These are phyloP conservation scores for Phytophthora agathidicida DNA, from an alignment of 352 stramenopile genomes.

Conservation along the genomic window DNA sequence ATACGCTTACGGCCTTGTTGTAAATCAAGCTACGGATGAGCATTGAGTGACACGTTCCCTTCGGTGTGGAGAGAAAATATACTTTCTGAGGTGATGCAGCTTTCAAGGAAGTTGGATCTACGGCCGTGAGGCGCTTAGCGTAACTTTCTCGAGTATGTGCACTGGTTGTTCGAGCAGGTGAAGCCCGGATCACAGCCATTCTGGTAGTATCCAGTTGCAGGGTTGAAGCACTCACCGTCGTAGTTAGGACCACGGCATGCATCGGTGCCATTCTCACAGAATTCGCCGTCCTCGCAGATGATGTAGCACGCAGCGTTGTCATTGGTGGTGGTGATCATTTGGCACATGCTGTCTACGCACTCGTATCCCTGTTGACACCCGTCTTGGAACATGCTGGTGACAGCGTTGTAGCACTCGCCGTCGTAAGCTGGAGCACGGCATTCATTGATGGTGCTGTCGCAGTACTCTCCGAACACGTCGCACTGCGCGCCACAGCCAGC, in stretches of 20 bases:
- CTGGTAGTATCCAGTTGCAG: constrained; percentile 20
- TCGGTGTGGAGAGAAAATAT: too few relatives aligned
- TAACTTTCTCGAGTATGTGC: constrained; percentile 20
- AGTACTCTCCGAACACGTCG: constrained; percentile 9
- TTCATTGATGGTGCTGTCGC: constrained; percentile 3
- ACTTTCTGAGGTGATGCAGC: too few relatives aligned
- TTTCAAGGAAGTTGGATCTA: too few relatives aligned
- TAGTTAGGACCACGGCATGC: constrained; percentile 28
- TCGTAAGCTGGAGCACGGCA: constrained; percentile 11
- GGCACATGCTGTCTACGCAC: constrained; percentile 17
- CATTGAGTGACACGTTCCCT: too few relatives aligned
- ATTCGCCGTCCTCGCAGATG: constrained; percentile 28
- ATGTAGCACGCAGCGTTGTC: constrained; percentile 13
- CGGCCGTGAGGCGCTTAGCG: too few relatives aligned
- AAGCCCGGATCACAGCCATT: constrained; percentile 26
- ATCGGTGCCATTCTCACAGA: constrained; percentile 33
- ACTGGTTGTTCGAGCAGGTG: constrained; percentile 24
- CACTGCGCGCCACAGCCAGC: constrained; percentile 10
- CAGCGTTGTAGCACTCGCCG: constrained; percentile 33
- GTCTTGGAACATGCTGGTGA: constrained; percentile 8
- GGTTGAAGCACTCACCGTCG: constrained; percentile 39
- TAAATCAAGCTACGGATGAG: too few relatives aligned
- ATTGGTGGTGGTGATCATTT: not conserved
- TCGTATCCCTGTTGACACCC: constrained; percentile 10
- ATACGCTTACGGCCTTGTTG: too few relatives aligned